Evolutionary conservation across 1,284 basidiomycete species (phyloP), one percentile per base, ranked within the genome.

Genomic region (Heterobasidion parviporum): DNA sequence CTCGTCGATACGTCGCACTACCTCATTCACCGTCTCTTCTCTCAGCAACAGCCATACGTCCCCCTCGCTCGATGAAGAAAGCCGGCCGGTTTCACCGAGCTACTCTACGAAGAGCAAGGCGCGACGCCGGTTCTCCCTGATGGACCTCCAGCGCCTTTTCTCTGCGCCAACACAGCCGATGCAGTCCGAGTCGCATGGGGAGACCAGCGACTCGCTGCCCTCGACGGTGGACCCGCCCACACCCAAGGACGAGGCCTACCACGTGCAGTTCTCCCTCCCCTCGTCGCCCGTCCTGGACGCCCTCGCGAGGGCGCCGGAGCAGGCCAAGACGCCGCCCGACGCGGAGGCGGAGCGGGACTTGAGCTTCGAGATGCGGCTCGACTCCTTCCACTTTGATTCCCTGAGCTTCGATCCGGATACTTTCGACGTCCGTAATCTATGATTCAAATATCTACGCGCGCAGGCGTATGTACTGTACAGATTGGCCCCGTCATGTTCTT

Each of bases 311-410:
- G 6, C 26, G 26, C 26, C 26, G 6, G 26, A 26, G 26, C 26
- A 26, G 26, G 26, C 26, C 26, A 26, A 26, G 26, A 26, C 26
- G 26, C 26, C 26, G 26, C 26, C 1, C 26, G 26, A 26, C 26
- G 26, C 26, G 26, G 26, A 26, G 4, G 26, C 38, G 47, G 51
- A 26, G 26, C 35, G 4, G 16, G 74, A 81, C 52, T 59, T 69
- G 59, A 76, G 75, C 57, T 68, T 82, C 54, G 83, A 87, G 70
- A 80, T 85, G 81, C 72, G 69, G 48, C 77, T 87, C 15, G 81
- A 85, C 63, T 85, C 85, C 26, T 69, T 87, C 54, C 83, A 85
- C 63, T 87, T 87, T 62, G 85, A 87, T 59, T 72, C 76, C 0
- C 61, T 87, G 47, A 83, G 81, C 54, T 84, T 87, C 56, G 82